A percentile compares a stretch with the other conserved stretches of the same genome.
phyloP scores from a whole-genome alignment of 2,329 filamentous ascomycete species.

The Epichloe typhina region DNA sequence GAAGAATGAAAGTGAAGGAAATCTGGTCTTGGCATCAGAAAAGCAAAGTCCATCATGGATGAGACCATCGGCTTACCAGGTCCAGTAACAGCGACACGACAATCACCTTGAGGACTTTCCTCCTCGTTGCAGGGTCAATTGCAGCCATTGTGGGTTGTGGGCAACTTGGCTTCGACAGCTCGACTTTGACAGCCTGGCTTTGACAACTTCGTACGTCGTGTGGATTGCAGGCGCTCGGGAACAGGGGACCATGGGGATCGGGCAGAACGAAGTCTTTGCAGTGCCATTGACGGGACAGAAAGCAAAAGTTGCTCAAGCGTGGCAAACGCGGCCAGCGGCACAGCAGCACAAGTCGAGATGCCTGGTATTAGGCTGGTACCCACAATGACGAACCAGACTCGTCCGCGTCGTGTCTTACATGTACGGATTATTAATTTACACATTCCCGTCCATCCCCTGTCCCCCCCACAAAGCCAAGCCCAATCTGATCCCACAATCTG shows the following conservation, averaged over 20 bases:
- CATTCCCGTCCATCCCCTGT: no score
- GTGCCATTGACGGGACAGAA: not conserved
- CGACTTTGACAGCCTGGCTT: not conserved
- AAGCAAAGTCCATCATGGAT: not conserved
- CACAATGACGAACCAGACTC: no score
- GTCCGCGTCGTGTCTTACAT: no score
- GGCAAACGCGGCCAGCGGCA: no score
- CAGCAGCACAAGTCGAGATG: no score
- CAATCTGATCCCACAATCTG: not conserved
- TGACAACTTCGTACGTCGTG: not conserved
- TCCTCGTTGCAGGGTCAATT: constrained; percentile 47
- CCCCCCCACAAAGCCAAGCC: no score
- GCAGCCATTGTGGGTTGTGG: constrained; percentile 22
- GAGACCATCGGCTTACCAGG: constrained; percentile 43
- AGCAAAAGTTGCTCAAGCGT: no score
- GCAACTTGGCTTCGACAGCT: not conserved
- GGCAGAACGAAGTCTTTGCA: no score
- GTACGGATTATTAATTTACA: no score
- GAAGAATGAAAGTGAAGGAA: constrained; percentile 96
- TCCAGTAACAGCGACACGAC: constrained; percentile 84
- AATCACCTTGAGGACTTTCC: constrained; percentile 73
- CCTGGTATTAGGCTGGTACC: no score
- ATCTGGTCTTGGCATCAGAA: constrained; percentile 42
- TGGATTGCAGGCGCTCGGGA: no score
- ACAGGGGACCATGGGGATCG: no score